Evolutionary conservation across 1,284 basidiomycete genomes (phyloP), one percentile per base, ranked within the genome.

Genomic region (Leccinum subspadiceum): DNA sequence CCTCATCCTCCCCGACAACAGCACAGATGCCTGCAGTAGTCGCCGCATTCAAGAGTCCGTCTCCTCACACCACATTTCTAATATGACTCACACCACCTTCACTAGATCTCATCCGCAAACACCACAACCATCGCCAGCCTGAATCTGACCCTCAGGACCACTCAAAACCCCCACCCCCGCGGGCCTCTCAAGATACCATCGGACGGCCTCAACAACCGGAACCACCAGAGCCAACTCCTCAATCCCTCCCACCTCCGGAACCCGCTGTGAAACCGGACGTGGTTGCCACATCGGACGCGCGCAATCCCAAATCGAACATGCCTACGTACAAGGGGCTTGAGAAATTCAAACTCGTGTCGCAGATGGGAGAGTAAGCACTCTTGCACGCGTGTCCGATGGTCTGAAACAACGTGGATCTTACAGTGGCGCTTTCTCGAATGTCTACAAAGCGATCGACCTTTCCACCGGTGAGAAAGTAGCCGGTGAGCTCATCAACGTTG

Each of bases 351-450:
- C 82, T 97, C 20, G 64, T 94, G 17, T 88, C 92, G 65, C 96
- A 96, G 83, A 97, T 96, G 94, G 95, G 94, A 81, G 94, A 97
- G 92, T 94, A 65, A 76, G 92, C 78, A 17, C 77, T 10, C 41
- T 24, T n/a, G 22, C 17, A 33, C 29, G 24, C 17, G n/a, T 12
- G 12, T 31, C 9, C 24, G 56, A 68, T 57, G 48, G 60, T 50
- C 53, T 52, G 56, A 63, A 58, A 48, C 62, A 24, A 59, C 59
- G 24, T 37, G 17, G 13, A 57, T 51, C 8, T 66, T 44, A 9
- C 62, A 93, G 92, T 69, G 97, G 97, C 64, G 97, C 97, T 41
- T 99, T 99, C 75, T 98, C 96, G 10, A 94, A 98, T 72, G 97
- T 99, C 3, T 99, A 97, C 84, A 94, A 94, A 75, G 97, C 95